Conservation (phyloP, 768 basidiomycete genomes). For the Leccinum disarticulatum region DNA sequence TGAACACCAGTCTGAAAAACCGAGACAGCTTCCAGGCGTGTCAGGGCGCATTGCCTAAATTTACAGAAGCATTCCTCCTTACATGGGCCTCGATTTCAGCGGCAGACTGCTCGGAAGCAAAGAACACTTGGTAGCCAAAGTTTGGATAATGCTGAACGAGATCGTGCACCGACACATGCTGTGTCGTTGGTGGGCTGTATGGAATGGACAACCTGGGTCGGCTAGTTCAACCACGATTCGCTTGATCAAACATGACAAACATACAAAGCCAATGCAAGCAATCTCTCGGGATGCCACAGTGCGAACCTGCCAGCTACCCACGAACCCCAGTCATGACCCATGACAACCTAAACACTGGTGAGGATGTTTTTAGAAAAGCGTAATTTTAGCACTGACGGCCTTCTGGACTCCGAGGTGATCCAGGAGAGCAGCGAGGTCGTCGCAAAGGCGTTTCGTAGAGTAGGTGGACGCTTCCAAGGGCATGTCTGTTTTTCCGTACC, state of each 20-base stretch:
- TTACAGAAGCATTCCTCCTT: constrained; percentile 9
- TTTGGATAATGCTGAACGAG: constrained; percentile 53
- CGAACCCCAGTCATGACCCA: constrained; percentile 85
- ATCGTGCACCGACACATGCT: constrained; percentile 50
- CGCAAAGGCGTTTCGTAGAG: constrained; percentile 55
- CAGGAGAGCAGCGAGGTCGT: constrained; percentile 65
- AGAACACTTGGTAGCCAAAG: constrained; percentile 68
- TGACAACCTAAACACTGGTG: constrained; percentile 45
- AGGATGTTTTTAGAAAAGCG: background rate
- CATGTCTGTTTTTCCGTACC: constrained; percentile 68
- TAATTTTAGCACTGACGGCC: constrained; percentile 44
- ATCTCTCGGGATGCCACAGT: constrained; percentile 66
- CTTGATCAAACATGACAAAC: constrained; percentile 19
- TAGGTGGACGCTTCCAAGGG: constrained; percentile 55
- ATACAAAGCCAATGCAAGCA: constrained; percentile 60
- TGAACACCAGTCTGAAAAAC: constrained; percentile 20
- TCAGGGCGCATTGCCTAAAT: background rate
- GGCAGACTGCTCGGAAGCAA: constrained; percentile 52
- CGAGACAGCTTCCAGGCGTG: constrained; percentile 30
- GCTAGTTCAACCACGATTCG: background rate
- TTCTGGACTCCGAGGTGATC: constrained; percentile 51
- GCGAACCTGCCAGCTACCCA: constrained; percentile 64
- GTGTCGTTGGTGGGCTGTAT: constrained; percentile 56
- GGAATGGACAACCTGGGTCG: constrained; percentile 60
- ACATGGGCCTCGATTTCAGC: constrained; percentile 59